These are phyloP conservation scores for Licmophora abbreviata DNA, from an alignment of 108 stramenopile genomes.

Conservation along the genomic window DNA sequence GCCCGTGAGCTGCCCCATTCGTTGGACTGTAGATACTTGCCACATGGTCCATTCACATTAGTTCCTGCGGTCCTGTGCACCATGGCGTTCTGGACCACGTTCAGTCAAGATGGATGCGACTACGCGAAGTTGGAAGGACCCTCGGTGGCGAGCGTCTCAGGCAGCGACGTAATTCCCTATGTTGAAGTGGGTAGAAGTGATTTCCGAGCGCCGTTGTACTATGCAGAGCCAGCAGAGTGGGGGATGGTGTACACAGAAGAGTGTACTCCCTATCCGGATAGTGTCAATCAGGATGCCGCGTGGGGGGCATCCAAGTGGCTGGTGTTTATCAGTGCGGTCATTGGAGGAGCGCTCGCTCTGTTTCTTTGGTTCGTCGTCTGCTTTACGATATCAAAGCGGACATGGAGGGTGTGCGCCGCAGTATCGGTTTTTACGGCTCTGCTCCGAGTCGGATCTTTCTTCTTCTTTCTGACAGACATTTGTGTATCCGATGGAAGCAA, in stretches of 20 bases:
- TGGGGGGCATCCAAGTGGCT: constrained; percentile 44
- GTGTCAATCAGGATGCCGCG: constrained; percentile 31
- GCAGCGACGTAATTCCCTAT: constrained; percentile 28
- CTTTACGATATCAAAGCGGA: constrained; percentile 40
- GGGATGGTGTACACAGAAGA: constrained; percentile 8
- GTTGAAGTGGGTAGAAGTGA: constrained; percentile 45
- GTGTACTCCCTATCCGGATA: constrained; percentile 33
- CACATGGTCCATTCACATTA: constrained; percentile 32
- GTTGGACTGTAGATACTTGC: constrained; percentile 14
- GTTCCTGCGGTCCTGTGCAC: constrained; percentile 27
- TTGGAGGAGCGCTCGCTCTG: constrained; percentile 52
- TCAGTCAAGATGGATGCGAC: constrained; percentile 53
- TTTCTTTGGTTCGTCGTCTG: constrained; percentile 59
- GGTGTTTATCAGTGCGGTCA: constrained; percentile 38
- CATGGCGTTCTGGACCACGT: constrained; percentile 28
- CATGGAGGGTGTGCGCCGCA: constrained; percentile 60
- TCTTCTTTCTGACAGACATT: constrained; percentile 44
- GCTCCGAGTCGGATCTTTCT: constrained; percentile 36
- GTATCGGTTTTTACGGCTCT: constrained; percentile 36
- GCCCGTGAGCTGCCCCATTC: too few relatives aligned
- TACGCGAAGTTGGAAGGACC: constrained; percentile 32
- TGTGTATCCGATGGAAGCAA: constrained; percentile 22
- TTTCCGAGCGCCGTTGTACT: constrained; percentile 40
- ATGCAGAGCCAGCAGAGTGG: constrained; percentile 19
- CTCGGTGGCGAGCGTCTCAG: constrained; percentile 25